Base-by-base conservation (phyloP, 495 filamentous ascomycete species). In the Glonium stellatum region DNA sequence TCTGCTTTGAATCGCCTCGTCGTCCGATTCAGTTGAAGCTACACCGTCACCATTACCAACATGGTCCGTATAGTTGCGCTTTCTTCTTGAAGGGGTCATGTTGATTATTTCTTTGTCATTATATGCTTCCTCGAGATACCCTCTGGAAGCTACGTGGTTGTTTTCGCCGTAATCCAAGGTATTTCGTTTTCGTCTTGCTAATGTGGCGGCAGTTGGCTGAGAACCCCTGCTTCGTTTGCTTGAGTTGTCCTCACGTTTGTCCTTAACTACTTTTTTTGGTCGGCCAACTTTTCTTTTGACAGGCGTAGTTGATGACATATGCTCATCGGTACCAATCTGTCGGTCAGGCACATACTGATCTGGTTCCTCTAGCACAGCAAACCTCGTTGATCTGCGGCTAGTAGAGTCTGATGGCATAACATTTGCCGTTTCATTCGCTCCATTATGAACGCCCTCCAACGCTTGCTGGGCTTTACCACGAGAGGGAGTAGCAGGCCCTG, bases 401-500 rank as follows among this genome's bases (percentile, higher is more conserved):
- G 9, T 18, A 1, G 48, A 8, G 0, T 3, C 10, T 18, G 19
- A 25, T 5, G 19, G 19, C 6, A 15, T 51, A 15, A 1, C 39
- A 1, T 13, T 44, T 18, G 13, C 39, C 13, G 4, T 2, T 27
- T 23, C 31, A 27, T 31, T 31, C 18, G 1, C 8, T 27, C 48
- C 25, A 27, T 15, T 31, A 8, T 51, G 15, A 44, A 25, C 41
- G 25, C 31, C 36, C 1, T 52, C 55, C 11, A 19, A 35, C 21
- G 39, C 22, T 8, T 27, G 52, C 9, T 12, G 35, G 22, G 0
- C 11, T 1, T 13, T 50, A 4, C n/a, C 36, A 19, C 59, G 61
- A 4, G 54, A 41, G 41, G 64, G 64, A 5, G 64, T 66, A 1
- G 50, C 5, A 10, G 18, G 21, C 35, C 50, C 55, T 22, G n/a